Conservation (phyloP, 139 green algal genomes). For the Protoeuglena noctilucae region DNA sequence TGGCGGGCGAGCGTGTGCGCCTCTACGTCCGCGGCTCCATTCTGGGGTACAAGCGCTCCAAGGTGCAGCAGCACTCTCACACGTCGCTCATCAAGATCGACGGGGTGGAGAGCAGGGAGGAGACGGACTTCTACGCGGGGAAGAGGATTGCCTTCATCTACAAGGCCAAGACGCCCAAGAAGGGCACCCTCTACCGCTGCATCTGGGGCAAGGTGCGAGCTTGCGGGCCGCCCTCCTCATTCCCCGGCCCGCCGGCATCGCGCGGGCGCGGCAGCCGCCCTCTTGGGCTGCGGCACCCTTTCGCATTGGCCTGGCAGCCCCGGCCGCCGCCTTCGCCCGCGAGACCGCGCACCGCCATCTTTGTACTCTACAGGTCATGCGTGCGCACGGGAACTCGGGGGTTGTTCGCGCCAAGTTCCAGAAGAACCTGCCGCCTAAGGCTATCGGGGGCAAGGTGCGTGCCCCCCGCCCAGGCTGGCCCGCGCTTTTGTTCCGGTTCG, state of each 20-base stretch:
- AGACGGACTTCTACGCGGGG: slow-evolving; percentile 90
- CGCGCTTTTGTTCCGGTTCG: too few species aligned
- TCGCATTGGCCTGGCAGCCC: too few species aligned
- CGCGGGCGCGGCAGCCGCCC: too few species aligned
- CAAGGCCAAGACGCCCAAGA: slow-evolving; percentile 95
- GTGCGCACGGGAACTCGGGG: slow-evolving; percentile 76
- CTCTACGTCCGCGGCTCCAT: slow-evolving; percentile 47
- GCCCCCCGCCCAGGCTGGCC: too few species aligned
- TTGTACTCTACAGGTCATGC: slow-evolving; percentile 46
- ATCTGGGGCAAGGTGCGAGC: slow-evolving; percentile 93
- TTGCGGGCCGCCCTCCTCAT: too few species aligned
- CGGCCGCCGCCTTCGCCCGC: not conserved
- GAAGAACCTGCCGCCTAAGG: slow-evolving; percentile 79
- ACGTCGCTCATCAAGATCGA: slow-evolving; percentile 84
- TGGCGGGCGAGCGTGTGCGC: slow-evolving; percentile 14
- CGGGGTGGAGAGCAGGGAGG: slow-evolving; percentile 63
- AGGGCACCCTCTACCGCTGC: slow-evolving; percentile 75
- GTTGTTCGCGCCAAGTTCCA: slow-evolving; percentile 86
- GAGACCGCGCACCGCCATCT: not conserved
- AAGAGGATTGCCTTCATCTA: slow-evolving; percentile 98
- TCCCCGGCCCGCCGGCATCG: too few species aligned
- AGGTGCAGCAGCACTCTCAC: slow-evolving; percentile 71
- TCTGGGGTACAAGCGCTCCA: slow-evolving; percentile 54
- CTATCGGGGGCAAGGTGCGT: slow-evolving; percentile 16
- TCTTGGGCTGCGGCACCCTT: too few species aligned